A percentile compares a stretch with the other conserved stretches of the same genome.
Evolutionary conservation across 78 protist species (phyloP).

Genomic region (Dictyostelium firmibasis): DNA sequence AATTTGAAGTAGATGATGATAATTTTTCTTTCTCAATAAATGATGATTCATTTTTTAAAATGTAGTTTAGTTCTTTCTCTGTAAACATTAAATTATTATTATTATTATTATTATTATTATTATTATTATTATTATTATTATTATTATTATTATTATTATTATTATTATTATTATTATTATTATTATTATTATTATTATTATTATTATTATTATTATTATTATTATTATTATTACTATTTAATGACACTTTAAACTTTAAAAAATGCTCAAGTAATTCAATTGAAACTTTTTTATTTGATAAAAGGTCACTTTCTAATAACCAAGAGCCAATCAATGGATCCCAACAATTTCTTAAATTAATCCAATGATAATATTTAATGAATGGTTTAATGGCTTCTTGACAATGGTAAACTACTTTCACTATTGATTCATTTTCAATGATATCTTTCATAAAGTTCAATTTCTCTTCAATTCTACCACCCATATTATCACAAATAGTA

Average conservation of each 20-base stretch:
- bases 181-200: too few species aligned
- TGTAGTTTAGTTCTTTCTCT: background rate
- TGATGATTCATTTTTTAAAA: background rate
- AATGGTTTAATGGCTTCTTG: slow-evolving; percentile 33
- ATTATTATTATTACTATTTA: background rate
- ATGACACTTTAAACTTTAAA: background rate
- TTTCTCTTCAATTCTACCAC: background rate
- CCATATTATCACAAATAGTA: background rate
- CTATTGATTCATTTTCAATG: background rate
- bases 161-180: background rate
- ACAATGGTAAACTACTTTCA: background rate
- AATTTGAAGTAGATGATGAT: background rate
- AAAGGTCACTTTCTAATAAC: slow-evolving; percentile 15
- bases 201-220: background rate
- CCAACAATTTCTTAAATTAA: background rate
- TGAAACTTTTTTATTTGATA: background rate
- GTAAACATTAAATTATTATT: background rate
- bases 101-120: background rate
- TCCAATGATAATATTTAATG: background rate
- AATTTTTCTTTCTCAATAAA: background rate
- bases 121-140: background rate
- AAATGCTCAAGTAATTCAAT: background rate
- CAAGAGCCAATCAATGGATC: slow-evolving; percentile 32
- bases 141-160: background rate
- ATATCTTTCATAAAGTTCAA: background rate